These are phyloP conservation scores for Curvularia eragrostidis DNA, from an alignment of 2,329 filamentous ascomycete genomes.

Conservation along the genomic window DNA sequence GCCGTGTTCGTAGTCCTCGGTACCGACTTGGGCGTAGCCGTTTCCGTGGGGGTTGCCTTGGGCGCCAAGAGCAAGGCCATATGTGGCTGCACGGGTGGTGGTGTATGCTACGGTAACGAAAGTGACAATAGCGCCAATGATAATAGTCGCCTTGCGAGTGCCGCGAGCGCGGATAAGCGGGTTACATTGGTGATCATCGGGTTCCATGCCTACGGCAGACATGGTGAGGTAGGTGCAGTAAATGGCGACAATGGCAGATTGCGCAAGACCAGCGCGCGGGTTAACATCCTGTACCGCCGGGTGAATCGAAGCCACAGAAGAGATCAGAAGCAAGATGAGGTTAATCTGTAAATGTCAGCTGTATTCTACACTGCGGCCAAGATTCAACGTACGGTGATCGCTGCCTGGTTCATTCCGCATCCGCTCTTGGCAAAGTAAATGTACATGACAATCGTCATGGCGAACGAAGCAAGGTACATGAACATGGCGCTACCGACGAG, in stretches of 20 bases:
- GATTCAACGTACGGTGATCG: conserved; percentile 70
- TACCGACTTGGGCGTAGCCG: conserved; percentile 64
- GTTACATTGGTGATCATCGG: conserved; percentile 93
- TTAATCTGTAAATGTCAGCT: conserved; percentile 65
- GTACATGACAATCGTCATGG: conserved; percentile 97
- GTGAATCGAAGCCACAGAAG: conserved; percentile 87
- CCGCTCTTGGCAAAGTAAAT: conserved; percentile 84
- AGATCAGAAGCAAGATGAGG: conserved; percentile 78
- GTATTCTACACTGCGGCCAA: background rate
- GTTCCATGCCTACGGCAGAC: conserved; percentile 98
- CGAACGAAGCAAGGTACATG: conserved; percentile 91
- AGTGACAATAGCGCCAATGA: conserved; percentile 92
- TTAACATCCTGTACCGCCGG: conserved; percentile 90
- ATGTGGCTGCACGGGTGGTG: conserved; percentile 92
- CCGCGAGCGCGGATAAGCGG: conserved; percentile 85
- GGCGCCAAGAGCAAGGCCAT: conserved; percentile 77
- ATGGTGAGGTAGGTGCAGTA: conserved; percentile 99
- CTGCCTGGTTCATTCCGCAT: conserved; percentile 95
- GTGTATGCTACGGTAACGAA: conserved; percentile 98
- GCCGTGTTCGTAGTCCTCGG: conserved; percentile 80
- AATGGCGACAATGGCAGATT: conserved; percentile 94
- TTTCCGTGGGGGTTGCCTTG: conserved; percentile 61
- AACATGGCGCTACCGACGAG: conserved; percentile 89
- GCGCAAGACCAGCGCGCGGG: conserved; percentile 91
- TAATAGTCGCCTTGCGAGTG: conserved; percentile 86